Evolutionary conservation across 148 eudicot species (phyloP), one percentile per base, ranked within the genome.

Genomic region (Gaultheria prostrata): DNA sequence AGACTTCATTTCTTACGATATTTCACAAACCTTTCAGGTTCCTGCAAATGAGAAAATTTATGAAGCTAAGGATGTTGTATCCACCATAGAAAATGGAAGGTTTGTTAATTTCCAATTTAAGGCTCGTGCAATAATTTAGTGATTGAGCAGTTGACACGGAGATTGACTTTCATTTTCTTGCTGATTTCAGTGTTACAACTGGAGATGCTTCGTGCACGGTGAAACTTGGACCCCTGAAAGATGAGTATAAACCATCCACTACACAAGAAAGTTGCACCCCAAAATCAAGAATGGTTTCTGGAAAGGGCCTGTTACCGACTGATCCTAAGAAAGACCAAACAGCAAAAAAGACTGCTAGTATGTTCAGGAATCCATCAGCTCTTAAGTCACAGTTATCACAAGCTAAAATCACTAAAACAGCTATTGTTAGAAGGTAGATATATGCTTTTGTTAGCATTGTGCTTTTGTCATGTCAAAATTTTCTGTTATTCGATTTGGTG

Each of bases 261-360:
- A 32, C 54, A 35, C 74, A 85, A 84, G 92, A 86, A 83, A 86
- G 84, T 83, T 88, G 95, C 90, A 94, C 99, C 50, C 99, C 99
- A 28, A 90, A 84, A 85, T 90, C 85, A 49, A 85, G 75, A 77
- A 79, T 71, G 17, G 32, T 75, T 61, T 80, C 86, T 63, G 84
- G 61, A n/a, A 90, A 90, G 86, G 85, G 85, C 70, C 67, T 28
- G 80, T 84, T 69, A 59, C 83, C 83, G 72, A 82, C 92, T 0
- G 84, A 85, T 24, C 76, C 86, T 49, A 91, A 85, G 88, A 92
- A 85, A 82, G 89, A 84, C 33, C 93, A 90, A 77, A 90, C 91
- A 45, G 91, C 95, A 1, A 93, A 85, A 85, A 97, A 82, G 83
- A 88, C 90, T 45, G 96, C 95, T 21, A 90, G 92, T 86, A 84